Evolutionary conservation across 306 rosid genomes (phyloP).

Genomic region (Hippophae gyantsensis): DNA sequence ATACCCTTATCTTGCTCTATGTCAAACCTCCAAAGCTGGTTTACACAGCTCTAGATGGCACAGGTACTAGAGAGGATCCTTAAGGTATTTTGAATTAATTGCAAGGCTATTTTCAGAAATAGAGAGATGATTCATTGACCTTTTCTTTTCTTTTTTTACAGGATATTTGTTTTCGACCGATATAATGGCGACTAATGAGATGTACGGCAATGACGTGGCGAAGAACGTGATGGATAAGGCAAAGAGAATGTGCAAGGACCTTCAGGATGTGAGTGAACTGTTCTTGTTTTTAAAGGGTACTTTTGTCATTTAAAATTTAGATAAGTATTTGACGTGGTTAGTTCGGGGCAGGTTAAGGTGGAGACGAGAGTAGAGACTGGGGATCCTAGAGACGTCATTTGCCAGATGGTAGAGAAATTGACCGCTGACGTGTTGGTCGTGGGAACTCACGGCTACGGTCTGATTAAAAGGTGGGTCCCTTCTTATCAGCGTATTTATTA

Average conservation of each 20-base stretch:
- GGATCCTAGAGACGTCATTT: conserved; percentile 76
- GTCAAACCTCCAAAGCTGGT: conserved; percentile 43
- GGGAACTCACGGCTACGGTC: conserved; percentile 86
- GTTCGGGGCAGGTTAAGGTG: conserved; percentile 32
- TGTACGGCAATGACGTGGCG: conserved; percentile 45
- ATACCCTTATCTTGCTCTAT: conserved; percentile 54
- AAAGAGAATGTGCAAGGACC: conserved; percentile 38
- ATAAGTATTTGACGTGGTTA: background rate
- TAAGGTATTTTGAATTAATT: background rate
- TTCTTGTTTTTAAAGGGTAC: background rate
- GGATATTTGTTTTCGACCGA: conserved; percentile 71
- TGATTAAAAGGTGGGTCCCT: conserved; percentile 51
- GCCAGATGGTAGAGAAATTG: conserved; percentile 51
- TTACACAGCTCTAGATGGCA: conserved; percentile 53
- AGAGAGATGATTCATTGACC: no score
- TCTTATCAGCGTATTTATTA: no score
- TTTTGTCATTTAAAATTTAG: background rate
- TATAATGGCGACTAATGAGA: conserved; percentile 42
- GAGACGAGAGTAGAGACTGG: conserved; percentile 58
- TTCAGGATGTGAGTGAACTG: conserved; percentile 30
- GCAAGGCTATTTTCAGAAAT: background rate
- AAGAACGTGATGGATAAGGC: conserved; percentile 50
- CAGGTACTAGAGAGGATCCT: conserved; percentile 29
- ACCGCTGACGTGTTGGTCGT: conserved; percentile 53
- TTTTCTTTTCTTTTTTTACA: conserved; percentile 3